phyloP scores from a whole-genome alignment of 1,284 basidiomycete genomes.

The Cutaneotrichosporon sp. region DNA sequence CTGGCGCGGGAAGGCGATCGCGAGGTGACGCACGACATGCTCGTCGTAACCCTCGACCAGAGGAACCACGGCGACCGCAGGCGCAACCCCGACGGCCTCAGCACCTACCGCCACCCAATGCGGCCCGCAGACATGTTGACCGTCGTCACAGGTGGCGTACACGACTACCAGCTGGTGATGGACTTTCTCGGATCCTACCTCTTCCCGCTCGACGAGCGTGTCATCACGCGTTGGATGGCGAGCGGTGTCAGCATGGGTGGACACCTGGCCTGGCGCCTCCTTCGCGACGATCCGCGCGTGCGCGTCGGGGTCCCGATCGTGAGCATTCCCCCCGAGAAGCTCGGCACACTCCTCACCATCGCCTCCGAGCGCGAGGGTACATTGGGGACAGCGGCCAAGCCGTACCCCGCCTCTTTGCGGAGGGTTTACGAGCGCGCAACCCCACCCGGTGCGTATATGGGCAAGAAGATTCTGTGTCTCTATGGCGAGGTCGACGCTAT shows the following conservation, averaged over 20 bases:
- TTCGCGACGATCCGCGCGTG: conserved; percentile 19
- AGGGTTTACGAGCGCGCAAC: conserved; percentile 16
- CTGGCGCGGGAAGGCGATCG: conserved; percentile 16
- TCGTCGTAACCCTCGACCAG: conserved; percentile 59
- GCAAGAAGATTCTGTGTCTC: conserved; percentile 68
- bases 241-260: conserved; percentile 55
- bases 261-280: conserved; percentile 23
- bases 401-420: conserved; percentile 12
- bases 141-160: conserved; percentile 58
- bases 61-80: conserved; percentile 67
- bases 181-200: conserved; percentile 71
- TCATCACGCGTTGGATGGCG: conserved; percentile 63
- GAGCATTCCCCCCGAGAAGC: conserved; percentile 15
- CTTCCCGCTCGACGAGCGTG: conserved; percentile 66
- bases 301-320: conserved; percentile 21
- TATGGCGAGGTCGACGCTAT: conserved; percentile 56
- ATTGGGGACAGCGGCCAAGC: conserved; percentile 14
- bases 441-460: conserved; percentile 54
- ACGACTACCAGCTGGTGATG: conserved; percentile 73
- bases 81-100: conserved; percentile 43
- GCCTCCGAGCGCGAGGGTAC: conserved; percentile 13
- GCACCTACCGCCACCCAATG: conserved; percentile 16
- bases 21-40: conserved; percentile 36
- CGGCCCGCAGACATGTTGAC: conserved; percentile 17
- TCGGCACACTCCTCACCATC: conserved; percentile 14